Base-by-base conservation (phyloP, 2,329 filamentous ascomycete genomes). In the Monosporascus sp. region DNA sequence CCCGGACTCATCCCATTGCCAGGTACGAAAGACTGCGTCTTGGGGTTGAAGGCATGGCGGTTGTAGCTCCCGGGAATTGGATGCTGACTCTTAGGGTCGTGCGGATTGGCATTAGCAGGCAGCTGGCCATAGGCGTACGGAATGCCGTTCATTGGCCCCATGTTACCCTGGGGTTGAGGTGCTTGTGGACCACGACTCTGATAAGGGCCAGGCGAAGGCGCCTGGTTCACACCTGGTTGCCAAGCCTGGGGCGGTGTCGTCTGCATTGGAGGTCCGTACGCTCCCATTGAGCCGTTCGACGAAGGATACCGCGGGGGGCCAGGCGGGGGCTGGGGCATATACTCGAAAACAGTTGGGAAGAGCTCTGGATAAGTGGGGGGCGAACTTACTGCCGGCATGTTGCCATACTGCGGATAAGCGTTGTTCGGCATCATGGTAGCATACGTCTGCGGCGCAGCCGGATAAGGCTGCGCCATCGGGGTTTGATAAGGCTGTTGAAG, bases 11-110 rank as follows among this genome's bases (percentile, higher is more conserved):
- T 76, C 25, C 75, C 73, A 57, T 70, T 76, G 56, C 82, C 76
- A 2, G 93, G 93, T 24, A 96, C 83, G 70, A 97, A 97, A 0
- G 92, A 89, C 65, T 96, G 89, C 17, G 89, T 97, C 73, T 96
- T 92, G 1, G 92, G 93, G 66, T 97, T 97, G 74, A 97, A 97
- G 14, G 88, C 84, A 62, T 90, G 89, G 54, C 91, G 81, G 65
- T 88, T 90, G 60, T 83, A 95, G 71, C 87, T 94, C 37, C 90
- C 90, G 15, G 90, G 89, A 53, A 95, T 85, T 6, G 90, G 89
- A 67, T 96, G 90, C 65, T 91, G 87, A 54, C 81, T 83, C 69
- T 88, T 86, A 8, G 85, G 82, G 62, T 88, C 88, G 56, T 88
- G 79, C 25, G 89, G 85, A 48, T 86, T 85, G 50, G 80, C 77